Conservation (phyloP, 441 rosid species). For the Aquilaria agallochum region DNA sequence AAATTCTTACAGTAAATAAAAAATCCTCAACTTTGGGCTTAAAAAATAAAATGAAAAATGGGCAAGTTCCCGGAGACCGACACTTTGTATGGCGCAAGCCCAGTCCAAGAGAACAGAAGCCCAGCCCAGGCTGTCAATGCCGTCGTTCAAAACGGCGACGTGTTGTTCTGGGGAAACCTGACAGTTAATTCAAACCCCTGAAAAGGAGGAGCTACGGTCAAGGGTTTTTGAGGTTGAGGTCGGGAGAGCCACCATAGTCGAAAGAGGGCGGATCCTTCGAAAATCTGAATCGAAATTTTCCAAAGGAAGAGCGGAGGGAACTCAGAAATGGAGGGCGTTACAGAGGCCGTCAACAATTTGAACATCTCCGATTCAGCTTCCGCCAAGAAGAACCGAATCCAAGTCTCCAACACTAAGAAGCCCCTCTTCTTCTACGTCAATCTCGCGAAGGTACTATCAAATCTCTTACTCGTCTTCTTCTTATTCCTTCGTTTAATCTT, state of each 20-base stretch:
- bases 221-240: slow-evolving; percentile 13
- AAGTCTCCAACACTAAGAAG: slow-evolving; percentile 69
- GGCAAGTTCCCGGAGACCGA: too few species aligned
- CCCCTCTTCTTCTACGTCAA: slow-evolving; percentile 68
- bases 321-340: slow-evolving; percentile 42
- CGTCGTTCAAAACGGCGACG: slow-evolving; percentile 10
- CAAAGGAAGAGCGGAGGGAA: background rate
- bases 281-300: slow-evolving; percentile 3
- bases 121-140: too few species aligned
- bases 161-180: rapidly evolving
- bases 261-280: background rate
- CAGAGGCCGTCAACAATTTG: slow-evolving; percentile 45
- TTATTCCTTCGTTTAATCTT: too few species aligned
- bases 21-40: too few species aligned
- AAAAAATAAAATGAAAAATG: too few species aligned
- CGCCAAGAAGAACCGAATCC: slow-evolving; percentile 53
- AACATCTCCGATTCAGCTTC: slow-evolving; percentile 31
- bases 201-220: background rate
- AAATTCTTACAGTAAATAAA: too few species aligned
- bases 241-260: background rate
- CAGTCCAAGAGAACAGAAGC: background rate
- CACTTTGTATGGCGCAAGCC: background rate
- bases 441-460: slow-evolving; percentile 51
- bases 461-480: background rate
- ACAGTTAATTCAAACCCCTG: background rate